phyloP scores from a whole-genome alignment of 1,284 basidiomycete species.

The Leccinum subfulvum region DNA sequence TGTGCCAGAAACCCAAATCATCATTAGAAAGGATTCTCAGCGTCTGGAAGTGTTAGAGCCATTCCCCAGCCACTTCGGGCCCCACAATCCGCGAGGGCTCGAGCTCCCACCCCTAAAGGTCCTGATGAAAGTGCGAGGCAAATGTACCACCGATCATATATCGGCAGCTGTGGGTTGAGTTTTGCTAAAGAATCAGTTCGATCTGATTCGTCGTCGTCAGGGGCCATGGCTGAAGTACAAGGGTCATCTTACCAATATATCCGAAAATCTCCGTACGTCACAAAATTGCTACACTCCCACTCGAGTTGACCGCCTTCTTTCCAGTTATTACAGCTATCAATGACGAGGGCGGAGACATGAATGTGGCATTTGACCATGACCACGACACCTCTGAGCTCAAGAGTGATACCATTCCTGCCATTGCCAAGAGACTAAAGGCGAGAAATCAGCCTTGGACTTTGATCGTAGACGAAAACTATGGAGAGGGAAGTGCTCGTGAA shows the following conservation, averaged over 20 bases:
- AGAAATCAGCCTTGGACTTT: conserved; percentile 89
- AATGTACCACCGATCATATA: conserved; percentile 99
- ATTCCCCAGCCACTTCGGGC: conserved; percentile 77
- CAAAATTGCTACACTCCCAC: conserved; percentile 4
- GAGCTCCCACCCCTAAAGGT: conserved; percentile 86
- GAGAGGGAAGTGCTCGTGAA: conserved; percentile 97
- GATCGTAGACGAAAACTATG: conserved; percentile 95
- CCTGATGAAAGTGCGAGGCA: conserved; percentile 89
- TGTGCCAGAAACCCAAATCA: conserved; percentile 75
- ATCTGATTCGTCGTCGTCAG: conserved; percentile 37
- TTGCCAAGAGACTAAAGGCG: conserved; percentile 86
- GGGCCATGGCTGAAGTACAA: conserved; percentile 99
- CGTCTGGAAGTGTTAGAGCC: conserved; percentile 88
- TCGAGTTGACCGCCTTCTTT: conserved; percentile 40
- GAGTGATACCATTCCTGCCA: conserved; percentile 81
- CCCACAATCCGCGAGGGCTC: conserved; percentile 51
- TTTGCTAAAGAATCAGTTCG: conserved; percentile 1
- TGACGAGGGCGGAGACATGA: conserved; percentile 89
- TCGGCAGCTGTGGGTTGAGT: conserved; percentile 73
- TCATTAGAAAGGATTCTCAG: conserved; percentile 79
- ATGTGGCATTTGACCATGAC: conserved; percentile 81
- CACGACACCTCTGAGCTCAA: conserved; percentile 44
- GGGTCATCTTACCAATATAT: conserved; percentile 93
- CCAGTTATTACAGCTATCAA: conserved; percentile 81
- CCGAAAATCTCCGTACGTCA: conserved; percentile 86